phyloP scores from a whole-genome alignment of 2,329 filamentous ascomycete species.

The Trichoderma aggressivum region DNA sequence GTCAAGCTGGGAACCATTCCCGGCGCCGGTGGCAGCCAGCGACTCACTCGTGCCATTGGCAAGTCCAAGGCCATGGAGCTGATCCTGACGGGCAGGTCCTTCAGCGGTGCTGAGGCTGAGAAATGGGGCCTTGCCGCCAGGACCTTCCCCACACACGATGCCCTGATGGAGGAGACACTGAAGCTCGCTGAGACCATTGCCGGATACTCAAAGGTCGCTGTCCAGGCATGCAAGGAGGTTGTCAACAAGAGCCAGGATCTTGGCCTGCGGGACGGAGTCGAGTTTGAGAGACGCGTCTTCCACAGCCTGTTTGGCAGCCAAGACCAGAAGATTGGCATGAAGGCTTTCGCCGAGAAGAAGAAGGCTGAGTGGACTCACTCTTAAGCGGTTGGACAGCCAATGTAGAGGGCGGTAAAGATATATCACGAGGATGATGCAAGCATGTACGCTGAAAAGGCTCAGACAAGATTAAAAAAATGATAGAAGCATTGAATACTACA shows the following conservation, averaged over 20 bases:
- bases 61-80: conserved; percentile 90
- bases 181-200: conserved; percentile 89
- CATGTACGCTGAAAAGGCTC: not conserved
- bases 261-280: conserved; percentile 80
- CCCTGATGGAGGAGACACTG: conserved; percentile 75
- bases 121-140: conserved; percentile 87
- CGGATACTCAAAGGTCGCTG: conserved; percentile 77
- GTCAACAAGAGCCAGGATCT: conserved; percentile 98
- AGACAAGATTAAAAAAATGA: not conserved
- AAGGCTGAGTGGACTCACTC: conserved; percentile 87
- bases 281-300: conserved; percentile 92
- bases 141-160: conserved; percentile 75
- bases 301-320: conserved; percentile 88
- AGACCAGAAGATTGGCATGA: conserved; percentile 97
- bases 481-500: not conserved
- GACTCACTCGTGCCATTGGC: conserved; percentile 76
- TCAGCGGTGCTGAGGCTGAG: conserved; percentile 79
- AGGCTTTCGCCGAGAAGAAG: conserved; percentile 91
- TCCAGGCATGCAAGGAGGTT: conserved; percentile 92
- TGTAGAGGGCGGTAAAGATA: not conserved
- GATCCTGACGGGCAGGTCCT: conserved; percentile 80
- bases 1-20: conserved; percentile 93
- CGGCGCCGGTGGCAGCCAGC: conserved; percentile 86
- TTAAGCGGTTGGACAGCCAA: conserved; percentile 37
- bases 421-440: not conserved